These are phyloP conservation scores for Cyberlindnera maritima DNA, from an alignment of 805 yeast species.

Conservation along the genomic window DNA sequence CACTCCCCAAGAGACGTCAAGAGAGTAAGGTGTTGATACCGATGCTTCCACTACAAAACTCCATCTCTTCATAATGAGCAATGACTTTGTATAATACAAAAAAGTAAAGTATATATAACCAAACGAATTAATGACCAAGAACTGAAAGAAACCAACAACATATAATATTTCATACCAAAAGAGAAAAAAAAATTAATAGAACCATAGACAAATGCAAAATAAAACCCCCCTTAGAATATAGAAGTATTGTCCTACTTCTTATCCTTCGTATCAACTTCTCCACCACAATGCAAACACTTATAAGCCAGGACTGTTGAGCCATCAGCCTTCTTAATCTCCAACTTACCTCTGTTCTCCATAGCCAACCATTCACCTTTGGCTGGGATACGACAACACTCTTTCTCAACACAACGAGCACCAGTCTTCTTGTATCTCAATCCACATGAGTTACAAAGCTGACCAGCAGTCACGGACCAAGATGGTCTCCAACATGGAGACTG, in stretches of 20 bases:
- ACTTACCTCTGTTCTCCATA: conserved; percentile 70
- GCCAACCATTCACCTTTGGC: conserved; percentile 94
- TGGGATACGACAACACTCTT: conserved; percentile 80
- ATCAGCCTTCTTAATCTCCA: conserved; percentile 29
- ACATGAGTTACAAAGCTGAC: conserved; percentile 96
- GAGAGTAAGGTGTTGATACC: conserved; percentile 12
- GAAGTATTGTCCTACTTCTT: conserved; percentile 6
- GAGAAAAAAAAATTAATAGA: too few species aligned
- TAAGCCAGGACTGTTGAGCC: conserved; percentile 34
- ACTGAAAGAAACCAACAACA: not conserved
- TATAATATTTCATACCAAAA: not conserved
- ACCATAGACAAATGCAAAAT: not conserved
- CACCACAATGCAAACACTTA: conserved; percentile 59
- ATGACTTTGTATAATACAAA: not conserved
- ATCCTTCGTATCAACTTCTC: conserved; percentile 47
- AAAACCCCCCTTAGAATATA: not conserved
- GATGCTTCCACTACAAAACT: not conserved
- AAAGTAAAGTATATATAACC: not conserved
- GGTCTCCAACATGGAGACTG: conserved; percentile 99
- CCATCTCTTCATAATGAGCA: not conserved
- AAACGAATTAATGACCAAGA: conserved; percentile 1
- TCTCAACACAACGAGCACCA: conserved; percentile 81
- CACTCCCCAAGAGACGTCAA: conserved; percentile 2
- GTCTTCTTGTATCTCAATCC: conserved; percentile 94
- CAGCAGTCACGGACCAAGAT: conserved; percentile 85